A percentile compares a stretch with the other conserved stretches of the same genome.
Evolutionary conservation across 257 asterid species (phyloP).

Genomic region (Hygrophila difformis): DNA sequence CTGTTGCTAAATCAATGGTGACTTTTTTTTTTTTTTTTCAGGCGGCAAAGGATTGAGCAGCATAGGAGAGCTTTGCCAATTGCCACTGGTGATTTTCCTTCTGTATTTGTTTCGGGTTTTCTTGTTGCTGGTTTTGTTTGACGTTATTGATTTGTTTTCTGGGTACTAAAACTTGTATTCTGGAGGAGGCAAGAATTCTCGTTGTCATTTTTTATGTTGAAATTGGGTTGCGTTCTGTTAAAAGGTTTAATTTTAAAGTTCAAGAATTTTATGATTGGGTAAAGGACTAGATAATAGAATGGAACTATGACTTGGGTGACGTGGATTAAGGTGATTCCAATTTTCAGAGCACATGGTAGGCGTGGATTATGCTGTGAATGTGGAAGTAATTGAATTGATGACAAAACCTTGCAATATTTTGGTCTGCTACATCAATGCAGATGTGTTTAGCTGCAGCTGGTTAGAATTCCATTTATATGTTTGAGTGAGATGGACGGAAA

Average conservation of each 20-base stretch:
- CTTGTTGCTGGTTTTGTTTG: not conserved
- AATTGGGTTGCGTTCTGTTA: slow-evolving; percentile 8
- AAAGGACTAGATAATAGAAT: not conserved
- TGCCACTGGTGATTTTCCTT: slow-evolving; percentile 48
- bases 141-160: not conserved
- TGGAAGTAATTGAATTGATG: too few species aligned
- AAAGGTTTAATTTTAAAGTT: slow-evolving; percentile 1
- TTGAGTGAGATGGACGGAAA: too few species aligned
- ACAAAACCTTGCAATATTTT: too few species aligned
- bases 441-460: too few species aligned
- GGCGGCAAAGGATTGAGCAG: slow-evolving; percentile 55
- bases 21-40: slow-evolving; percentile 24
- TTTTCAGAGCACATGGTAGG: slow-evolving; percentile 1
- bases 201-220: not conserved
- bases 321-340: slow-evolving; percentile 3
- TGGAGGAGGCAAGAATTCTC: too few species aligned
- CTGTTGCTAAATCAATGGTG: not conserved
- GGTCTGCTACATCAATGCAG: too few species aligned
- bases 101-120: not conserved
- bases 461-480: too few species aligned
- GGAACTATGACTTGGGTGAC: not conserved
- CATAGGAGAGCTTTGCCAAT: slow-evolving; percentile 73
- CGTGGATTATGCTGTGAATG: slow-evolving; percentile 6
- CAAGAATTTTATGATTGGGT: slow-evolving; percentile 9
- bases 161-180: not conserved